phyloP scores from a whole-genome alignment of 257 asterid genomes.

The Solanum infundibuliforme region DNA sequence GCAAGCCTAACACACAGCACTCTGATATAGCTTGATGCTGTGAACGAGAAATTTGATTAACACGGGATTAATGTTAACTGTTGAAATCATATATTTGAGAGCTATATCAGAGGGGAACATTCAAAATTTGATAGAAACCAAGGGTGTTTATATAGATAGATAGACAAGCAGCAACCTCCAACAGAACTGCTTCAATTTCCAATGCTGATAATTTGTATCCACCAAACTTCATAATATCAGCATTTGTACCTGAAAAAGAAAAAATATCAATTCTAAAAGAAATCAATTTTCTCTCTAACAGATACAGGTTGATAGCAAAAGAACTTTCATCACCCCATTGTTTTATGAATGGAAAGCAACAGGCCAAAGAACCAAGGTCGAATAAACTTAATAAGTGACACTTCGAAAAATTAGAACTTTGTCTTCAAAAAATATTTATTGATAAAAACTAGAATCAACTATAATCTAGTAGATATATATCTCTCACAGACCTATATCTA shows the following conservation, averaged over 20 bases:
- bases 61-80: not conserved
- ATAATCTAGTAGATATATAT: not conserved
- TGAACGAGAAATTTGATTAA: conserved; percentile 8
- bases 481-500: not conserved
- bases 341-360: not conserved
- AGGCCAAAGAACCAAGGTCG: not conserved
- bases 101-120: not conserved
- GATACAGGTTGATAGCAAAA: not conserved
- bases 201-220: conserved; percentile 93
- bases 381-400: not conserved
- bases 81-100: not conserved
- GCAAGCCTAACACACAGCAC: conserved; percentile 92
- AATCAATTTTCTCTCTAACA: not conserved
- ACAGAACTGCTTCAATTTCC: conserved; percentile 91
- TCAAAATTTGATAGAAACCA: not conserved
- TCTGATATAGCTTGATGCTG: conserved; percentile 80
- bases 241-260: conserved; percentile 67
- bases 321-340: not conserved
- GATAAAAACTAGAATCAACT: not conserved
- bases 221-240: conserved; percentile 97
- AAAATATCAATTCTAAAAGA: not conserved
- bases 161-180: conserved; percentile 52
- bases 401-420: not conserved
- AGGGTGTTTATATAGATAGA: not conserved
- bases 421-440: not conserved